Evolutionary conservation across 768 basidiomycete genomes (phyloP), one percentile per base, ranked within the genome.

Genomic region (Pulveroboletus sp.): DNA sequence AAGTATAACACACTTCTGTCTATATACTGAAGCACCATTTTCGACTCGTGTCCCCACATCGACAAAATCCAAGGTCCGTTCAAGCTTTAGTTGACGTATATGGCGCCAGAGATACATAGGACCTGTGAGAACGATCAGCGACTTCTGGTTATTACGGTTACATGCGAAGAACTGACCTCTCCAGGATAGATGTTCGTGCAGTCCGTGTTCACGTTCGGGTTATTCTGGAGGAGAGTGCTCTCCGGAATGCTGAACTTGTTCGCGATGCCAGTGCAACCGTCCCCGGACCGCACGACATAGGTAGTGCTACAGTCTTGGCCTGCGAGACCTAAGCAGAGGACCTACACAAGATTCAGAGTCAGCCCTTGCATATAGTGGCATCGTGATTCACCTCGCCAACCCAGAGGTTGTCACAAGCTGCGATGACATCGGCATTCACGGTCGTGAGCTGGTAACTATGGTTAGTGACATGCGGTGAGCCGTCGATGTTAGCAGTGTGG

Each of bases 151-250:
- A 35, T 35, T 14, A 12, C n/a, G n/a, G 32, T 15, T 1, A 40
- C 12, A 14, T 44, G 41, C 4, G n/a, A n/a, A 53, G 7, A 24
- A 10, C 6, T 58, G 55, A 85, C 85, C 76, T 86, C 82, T 43
- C 71, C 76, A 49, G 75, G 63, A 65, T 80, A 80, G 47, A 86
- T 73, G 68, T 83, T 83, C 30, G 63, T 64, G 68, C 82, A 83
- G 7, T 30, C 57, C 8, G 54, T 47, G 63, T 81, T 68, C 48
- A 87, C 63, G 59, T 86, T 82, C 3, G 80, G 84, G 70, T 87
- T 88, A 71, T 87, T 86, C 28, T 71, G 59, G 52, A 72, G 62
- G 21, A 89, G 69, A 18, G 76, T 76, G 36, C 57, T 70, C 55
- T 71, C 52, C 42, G 73, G 58, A 51, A 83, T 76, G 27, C 69